Evolutionary conservation across 2,329 filamentous ascomycete genomes (phyloP).

Genomic region (Sporothrix mexicana): DNA sequence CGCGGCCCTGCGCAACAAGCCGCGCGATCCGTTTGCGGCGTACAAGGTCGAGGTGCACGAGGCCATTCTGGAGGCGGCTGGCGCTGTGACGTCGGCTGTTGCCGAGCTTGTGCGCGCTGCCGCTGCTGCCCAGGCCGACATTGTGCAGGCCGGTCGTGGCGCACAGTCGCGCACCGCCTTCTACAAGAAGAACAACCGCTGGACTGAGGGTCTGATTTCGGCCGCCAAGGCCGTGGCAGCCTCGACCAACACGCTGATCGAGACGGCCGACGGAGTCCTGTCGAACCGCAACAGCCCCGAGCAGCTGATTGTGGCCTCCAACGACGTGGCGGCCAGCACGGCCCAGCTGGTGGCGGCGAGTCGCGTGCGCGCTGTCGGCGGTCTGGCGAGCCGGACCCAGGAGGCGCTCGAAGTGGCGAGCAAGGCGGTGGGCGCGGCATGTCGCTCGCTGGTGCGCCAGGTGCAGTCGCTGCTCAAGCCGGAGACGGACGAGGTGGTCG

Average conservation of each 20-base stretch:
- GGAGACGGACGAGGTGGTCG: constrained; percentile 80
- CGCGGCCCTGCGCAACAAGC: constrained; percentile 92
- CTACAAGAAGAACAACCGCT: constrained; percentile 99
- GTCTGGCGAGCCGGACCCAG: constrained; percentile 97
- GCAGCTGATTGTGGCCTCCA: constrained; percentile 96
- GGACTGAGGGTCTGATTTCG: constrained; percentile 97
- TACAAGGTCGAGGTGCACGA: constrained; percentile 97
- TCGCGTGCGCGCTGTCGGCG: constrained; percentile 80
- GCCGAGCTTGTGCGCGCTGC: constrained; percentile 94
- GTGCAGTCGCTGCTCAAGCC: constrained; percentile 94
- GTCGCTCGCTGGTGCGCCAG: constrained; percentile 84
- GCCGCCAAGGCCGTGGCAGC: constrained; percentile 94
- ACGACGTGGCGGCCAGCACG: constrained; percentile 94
- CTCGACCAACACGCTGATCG: constrained; percentile 94
- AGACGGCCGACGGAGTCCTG: constrained; percentile 95
- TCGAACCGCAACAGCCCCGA: constrained; percentile 91
- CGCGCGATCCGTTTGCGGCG: constrained; percentile 91
- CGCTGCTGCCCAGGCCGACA: constrained; percentile 91
- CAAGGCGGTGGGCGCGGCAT: constrained; percentile 90
- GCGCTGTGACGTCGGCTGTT: constrained; percentile 92
- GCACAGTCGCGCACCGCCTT: constrained; percentile 88
- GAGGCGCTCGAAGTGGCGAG: constrained; percentile 88
- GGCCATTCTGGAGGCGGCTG: constrained; percentile 89
- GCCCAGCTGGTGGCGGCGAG: constrained; percentile 95
- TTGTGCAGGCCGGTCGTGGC: constrained; percentile 89